These are phyloP conservation scores for Sugiyamaella grinbergsii DNA, from an alignment of 1,139 yeast genomes.

Conservation along the genomic window DNA sequence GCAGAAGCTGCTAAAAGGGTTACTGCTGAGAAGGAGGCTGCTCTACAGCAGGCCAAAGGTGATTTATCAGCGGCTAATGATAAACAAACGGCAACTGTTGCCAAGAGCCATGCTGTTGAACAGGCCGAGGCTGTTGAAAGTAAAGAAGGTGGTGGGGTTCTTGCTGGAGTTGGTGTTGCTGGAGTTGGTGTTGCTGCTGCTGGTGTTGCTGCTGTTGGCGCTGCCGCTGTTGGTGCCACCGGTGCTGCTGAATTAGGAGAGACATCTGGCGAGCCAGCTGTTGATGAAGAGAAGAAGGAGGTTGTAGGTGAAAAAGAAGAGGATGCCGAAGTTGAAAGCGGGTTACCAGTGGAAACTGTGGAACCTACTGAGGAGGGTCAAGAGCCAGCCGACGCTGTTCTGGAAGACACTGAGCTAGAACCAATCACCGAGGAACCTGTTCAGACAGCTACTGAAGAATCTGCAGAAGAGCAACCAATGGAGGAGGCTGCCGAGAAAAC, in stretches of 20 bases:
- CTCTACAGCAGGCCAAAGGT: constrained; percentile 22
- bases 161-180: constrained; percentile 12
- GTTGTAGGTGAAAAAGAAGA: constrained; percentile 7
- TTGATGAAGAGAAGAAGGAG: too few species aligned
- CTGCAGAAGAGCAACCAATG: constrained; percentile 15
- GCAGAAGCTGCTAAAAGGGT: constrained; percentile 22
- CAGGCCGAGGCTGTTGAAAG: constrained; percentile 15
- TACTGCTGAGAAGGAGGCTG: constrained; percentile 20
- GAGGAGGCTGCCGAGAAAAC: constrained; percentile 18
- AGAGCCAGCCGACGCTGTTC: constrained; percentile 15
- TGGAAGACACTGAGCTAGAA: neutral
- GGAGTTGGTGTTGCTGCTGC: constrained; percentile 15
- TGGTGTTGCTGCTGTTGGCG: constrained; percentile 17
- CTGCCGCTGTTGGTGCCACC: constrained; percentile 7
- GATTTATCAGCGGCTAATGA: constrained; percentile 35
- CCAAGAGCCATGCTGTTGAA: constrained; percentile 46
- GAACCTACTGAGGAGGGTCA: constrained; percentile 21
- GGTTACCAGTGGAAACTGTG: constrained; percentile 3
- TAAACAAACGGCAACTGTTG: constrained; percentile 46
- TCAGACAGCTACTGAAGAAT: constrained; percentile 8
- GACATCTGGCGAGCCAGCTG: too few species aligned
- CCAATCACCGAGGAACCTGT: constrained; percentile 18
- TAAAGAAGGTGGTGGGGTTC: constrained; percentile 18
- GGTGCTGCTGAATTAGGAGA: constrained; percentile 7
- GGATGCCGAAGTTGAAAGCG: constrained; percentile 1